Percentiles rank a stretch among this genome's conserved stretches.
These are phyloP conservation scores for Conticribra guillardii DNA, from an alignment of 108 stramenopile genomes.

Conservation along the genomic window DNA sequence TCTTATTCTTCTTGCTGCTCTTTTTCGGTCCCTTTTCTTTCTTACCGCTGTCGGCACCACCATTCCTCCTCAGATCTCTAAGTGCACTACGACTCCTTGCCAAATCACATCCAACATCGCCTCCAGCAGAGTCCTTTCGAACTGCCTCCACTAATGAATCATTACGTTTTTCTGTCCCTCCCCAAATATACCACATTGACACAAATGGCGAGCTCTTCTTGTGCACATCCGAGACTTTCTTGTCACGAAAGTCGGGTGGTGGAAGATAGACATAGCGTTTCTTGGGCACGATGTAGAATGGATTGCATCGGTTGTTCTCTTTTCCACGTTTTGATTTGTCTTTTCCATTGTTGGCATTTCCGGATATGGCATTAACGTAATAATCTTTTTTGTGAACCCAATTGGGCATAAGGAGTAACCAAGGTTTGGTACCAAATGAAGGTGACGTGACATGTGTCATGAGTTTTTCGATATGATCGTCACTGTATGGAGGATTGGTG, in stretches of 20 bases:
- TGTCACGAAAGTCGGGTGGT: constrained; percentile 78
- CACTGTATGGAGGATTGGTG: constrained; percentile 97
- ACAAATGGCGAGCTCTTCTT: constrained; percentile 90
- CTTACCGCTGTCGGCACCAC: constrained; percentile 6
- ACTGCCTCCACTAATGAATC: constrained; percentile 56
- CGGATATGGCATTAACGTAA: constrained; percentile 56
- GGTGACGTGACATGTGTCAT: constrained; percentile 64
- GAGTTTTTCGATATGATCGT: constrained; percentile 89
- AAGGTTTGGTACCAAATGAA: constrained; percentile 58
- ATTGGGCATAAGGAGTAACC: constrained; percentile 80
- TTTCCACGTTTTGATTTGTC: background rate
- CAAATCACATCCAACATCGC: constrained; percentile 54
- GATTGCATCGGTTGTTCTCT: constrained; percentile 27
- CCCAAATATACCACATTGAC: constrained; percentile 91
- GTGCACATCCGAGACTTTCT: constrained; percentile 83
- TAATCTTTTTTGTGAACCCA: constrained; percentile 89
- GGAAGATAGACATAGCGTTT: constrained; percentile 91
- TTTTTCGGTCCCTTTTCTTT: constrained; percentile 9
- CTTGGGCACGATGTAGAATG: constrained; percentile 85
- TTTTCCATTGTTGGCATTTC: background rate
- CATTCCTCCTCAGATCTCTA: constrained; percentile 79
- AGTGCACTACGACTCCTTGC: constrained; percentile 83
- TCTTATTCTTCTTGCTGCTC: too few relatives aligned
- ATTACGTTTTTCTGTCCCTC: constrained; percentile 60
- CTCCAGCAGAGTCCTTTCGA: background rate